Evolutionary conservation across 179 eudicot species (phyloP).

Genomic region (Beta corolliflora): DNA sequence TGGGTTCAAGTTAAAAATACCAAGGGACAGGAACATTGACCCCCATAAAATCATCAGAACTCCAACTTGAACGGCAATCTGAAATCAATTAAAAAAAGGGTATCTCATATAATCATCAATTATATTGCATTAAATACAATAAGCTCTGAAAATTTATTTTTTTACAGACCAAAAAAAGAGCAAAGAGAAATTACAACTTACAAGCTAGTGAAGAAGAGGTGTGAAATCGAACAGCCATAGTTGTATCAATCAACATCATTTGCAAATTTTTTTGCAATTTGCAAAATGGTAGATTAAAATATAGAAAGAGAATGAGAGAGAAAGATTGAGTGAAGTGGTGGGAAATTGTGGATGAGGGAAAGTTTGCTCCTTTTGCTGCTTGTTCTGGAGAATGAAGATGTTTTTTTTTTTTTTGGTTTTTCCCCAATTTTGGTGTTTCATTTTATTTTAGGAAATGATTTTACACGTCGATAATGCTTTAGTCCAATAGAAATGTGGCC

Average conservation of each 20-base stretch:
- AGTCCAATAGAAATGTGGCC: slow-evolving; percentile 14
- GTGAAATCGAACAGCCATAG: slow-evolving; percentile 46
- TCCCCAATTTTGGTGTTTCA: background rate
- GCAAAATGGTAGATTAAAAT: background rate
- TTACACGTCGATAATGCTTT: slow-evolving; percentile 1
- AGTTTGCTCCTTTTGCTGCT: background rate
- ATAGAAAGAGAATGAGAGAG: background rate
- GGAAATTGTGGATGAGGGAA: slow-evolving; percentile 28
- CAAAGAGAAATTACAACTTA: slow-evolving; percentile 10
- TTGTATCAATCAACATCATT: slow-evolving; percentile 51
- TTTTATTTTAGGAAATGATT: background rate
- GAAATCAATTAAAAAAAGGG: slow-evolving; percentile 11
- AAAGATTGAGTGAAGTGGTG: background rate
- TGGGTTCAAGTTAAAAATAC: slow-evolving; percentile 30
- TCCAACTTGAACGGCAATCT: slow-evolving; percentile 47
- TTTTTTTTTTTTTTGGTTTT: background rate
- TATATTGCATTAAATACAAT: background rate
- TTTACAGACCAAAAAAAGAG: background rate
- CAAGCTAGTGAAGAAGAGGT: slow-evolving; percentile 36
- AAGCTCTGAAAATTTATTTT: background rate
- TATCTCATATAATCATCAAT: slow-evolving; percentile 11
- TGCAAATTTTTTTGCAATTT: background rate
- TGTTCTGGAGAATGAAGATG: slow-evolving; percentile 22
- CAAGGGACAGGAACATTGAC: slow-evolving; percentile 37
- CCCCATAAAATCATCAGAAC: slow-evolving; percentile 30